Base-by-base conservation (phyloP, 2,329 filamentous ascomycete genomes). In the Aspergillus fischeri region DNA sequence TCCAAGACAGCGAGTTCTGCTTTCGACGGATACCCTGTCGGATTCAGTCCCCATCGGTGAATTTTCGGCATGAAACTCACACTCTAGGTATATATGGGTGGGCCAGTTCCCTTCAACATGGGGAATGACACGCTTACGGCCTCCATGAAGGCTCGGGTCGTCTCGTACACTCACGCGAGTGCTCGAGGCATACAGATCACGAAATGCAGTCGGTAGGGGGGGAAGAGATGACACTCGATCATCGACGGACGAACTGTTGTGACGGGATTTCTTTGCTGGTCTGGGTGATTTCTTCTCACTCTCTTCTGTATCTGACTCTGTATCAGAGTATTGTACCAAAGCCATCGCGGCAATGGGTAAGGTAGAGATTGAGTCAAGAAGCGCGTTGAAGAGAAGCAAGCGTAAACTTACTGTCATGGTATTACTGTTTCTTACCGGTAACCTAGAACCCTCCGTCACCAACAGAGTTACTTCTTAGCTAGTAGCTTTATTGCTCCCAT, bases 51-150 rank as follows among this genome's bases (percentile, higher is more conserved):
- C 14, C 2, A 7, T 38, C 14, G 5, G 32, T 17, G 7, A 7
- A 38, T 38, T 6, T 14, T 38, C 3, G 32, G 5, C 32, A 38
- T 3, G 11, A 10, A n/a, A 78, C 86, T 76, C 81, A 95, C 94
- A 99, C 78, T 97, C 93, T 56, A 96, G 80, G 73, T 96, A 97
- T 49, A 97, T 72, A 75, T 97, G 93, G 35, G 87, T 91, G 1
- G 93, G 91, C 94, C 94, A 99, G 73, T 92, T 91, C 59, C 94
- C 94, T 58, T 86, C 84, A 27, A 93, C 80, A 74, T 99, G 94
- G 25, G 93, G 92, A 51, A 86, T 89, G 56, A 88, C 83, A 45
- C 94, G 85, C 70, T 87, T 91, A 49, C 93, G 86, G 54, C 94
- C 94, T 32, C 88, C 89, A 73, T 99, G 94, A 57, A 97, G 80